These are phyloP conservation scores for Linnemannia elongata DNA, from an alignment of 192 early-diverging fungal species.

Conservation along the genomic window DNA sequence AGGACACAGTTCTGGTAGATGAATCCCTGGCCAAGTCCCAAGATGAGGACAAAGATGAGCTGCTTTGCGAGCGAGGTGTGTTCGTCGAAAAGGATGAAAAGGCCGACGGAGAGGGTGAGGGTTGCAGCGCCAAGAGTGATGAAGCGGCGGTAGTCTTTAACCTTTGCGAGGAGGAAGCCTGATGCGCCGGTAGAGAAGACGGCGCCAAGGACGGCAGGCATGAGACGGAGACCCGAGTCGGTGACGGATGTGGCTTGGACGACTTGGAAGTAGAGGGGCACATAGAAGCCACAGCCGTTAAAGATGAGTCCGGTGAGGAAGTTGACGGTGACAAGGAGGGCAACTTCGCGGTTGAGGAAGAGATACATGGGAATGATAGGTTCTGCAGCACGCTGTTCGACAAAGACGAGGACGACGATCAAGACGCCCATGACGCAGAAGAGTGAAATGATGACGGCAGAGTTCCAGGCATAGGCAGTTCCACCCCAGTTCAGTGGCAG, in stretches of 20 bases:
- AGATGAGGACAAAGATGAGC: constrained; percentile 71
- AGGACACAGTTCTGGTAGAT: constrained; percentile 79
- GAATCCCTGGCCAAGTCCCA: constrained; percentile 82
- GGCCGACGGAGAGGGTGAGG: constrained; percentile 69
- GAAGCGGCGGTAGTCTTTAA: constrained; percentile 67
- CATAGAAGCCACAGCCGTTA: constrained; percentile 75
- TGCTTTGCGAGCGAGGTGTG: constrained; percentile 60
- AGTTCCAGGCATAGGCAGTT: constrained; percentile 75
- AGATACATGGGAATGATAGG: constrained; percentile 77
- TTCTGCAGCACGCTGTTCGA: constrained; percentile 74
- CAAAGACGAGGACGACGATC: constrained; percentile 64
- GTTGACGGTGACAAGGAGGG: constrained; percentile 65
- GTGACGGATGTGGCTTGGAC: constrained; percentile 80
- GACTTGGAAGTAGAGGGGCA: constrained; percentile 85
- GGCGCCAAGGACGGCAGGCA: constrained; percentile 79
- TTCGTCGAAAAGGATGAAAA: constrained; percentile 73
- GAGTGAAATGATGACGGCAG: constrained; percentile 67
- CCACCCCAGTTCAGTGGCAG: constrained; percentile 82
- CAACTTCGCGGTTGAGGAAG: constrained; percentile 71
- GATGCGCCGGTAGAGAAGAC: constrained; percentile 73
- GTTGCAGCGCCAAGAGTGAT: constrained; percentile 72
- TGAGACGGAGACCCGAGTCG: constrained; percentile 75
- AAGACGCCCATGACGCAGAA: constrained; percentile 63
- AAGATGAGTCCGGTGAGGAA: constrained; percentile 71
- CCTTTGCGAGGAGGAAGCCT: constrained; percentile 65